Conservation (phyloP, 179 eudicot species). For the Silene coronaria region DNA sequence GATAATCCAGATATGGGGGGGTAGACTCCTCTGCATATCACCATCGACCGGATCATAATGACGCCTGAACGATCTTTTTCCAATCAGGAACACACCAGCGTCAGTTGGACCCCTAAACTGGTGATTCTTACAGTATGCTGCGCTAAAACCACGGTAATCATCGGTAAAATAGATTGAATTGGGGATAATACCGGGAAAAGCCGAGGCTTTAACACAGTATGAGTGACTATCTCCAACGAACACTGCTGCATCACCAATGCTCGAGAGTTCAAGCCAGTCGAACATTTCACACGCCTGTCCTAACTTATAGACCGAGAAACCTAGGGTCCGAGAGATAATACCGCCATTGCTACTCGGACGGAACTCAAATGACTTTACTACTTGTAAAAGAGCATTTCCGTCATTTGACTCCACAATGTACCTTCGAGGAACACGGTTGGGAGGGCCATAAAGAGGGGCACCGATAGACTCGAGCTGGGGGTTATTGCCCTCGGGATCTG, state of each 20-base stretch:
- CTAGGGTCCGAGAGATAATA: not conserved
- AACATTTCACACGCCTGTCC: not conserved
- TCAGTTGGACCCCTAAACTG: not conserved
- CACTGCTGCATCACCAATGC: conserved; percentile 14
- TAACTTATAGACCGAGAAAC: conserved; percentile 18
- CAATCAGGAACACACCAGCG: conserved; percentile 2
- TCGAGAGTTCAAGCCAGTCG: conserved; percentile 6
- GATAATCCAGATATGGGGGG: conserved; percentile 19
- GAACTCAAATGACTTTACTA: not conserved
- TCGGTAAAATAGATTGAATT: conserved; percentile 23
- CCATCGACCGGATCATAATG: not conserved
- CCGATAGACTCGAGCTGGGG: not conserved
- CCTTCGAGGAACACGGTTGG: not conserved
- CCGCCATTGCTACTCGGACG: no score
- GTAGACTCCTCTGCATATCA: not conserved
- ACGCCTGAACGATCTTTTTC: not conserved
- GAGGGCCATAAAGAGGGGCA: not conserved
- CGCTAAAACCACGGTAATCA: conserved; percentile 4
- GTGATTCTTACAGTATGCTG: conserved; percentile 11
- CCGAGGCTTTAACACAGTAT: conserved; percentile 6
- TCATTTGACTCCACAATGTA: conserved; percentile 20
- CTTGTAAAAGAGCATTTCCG: conserved; percentile 13
- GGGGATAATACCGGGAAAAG: not conserved
- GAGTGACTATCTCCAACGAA: conserved; percentile 30
- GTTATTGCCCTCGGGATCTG: not conserved